Base-by-base conservation (phyloP, 768 basidiomycete genomes). In the Roridomyces roridus region DNA sequence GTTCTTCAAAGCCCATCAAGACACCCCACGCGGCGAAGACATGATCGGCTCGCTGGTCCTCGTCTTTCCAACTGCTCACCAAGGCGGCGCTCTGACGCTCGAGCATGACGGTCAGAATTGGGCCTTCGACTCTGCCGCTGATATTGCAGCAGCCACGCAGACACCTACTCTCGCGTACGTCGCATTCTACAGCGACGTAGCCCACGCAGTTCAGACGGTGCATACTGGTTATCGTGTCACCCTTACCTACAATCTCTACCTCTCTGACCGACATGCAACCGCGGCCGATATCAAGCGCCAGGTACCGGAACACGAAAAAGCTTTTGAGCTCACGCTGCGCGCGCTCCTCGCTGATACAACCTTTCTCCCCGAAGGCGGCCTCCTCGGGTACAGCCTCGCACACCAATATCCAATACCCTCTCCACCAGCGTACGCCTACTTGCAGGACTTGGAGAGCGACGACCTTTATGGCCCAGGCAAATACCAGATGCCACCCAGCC, bases 231-330 rank as follows among this genome's bases (percentile, higher is more conserved):
- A 74, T 34, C 74, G 82, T 2, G 70, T 82, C 29, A 82, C 77
- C 3, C 41, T 83, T 44, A 77, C 80, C 1, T 80, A 76, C 65
- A 79, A 80, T 53, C 71, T 80, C n/a, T 77, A 73, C 59, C 65
- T 65, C 43, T 17, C 6, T 4, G 14, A 37, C n/a, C 36, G 35
- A 36, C 18, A 15, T 7, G 9, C 1, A 12, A 18, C 41, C 20
- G 34, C 34, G n/a, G n/a, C n/a, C 20, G 20, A 2, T 35, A 3
- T 8, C 17, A 15, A 11, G 12, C 43, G 23, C 9, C 24, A 7
- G 34, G 50, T 39, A 9, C 42, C 6, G 15, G 25, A 9, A 2
- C 52, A 28, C 2, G 39, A 34, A 6, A 28, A 23, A 24, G 2
- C n/a, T 1, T 36, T 47, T 17, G 40, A 42, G 18, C 34, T 5